Evolutionary conservation across 208 protist genomes (phyloP).

Genomic region (Acanthamoeba lenticulata): DNA sequence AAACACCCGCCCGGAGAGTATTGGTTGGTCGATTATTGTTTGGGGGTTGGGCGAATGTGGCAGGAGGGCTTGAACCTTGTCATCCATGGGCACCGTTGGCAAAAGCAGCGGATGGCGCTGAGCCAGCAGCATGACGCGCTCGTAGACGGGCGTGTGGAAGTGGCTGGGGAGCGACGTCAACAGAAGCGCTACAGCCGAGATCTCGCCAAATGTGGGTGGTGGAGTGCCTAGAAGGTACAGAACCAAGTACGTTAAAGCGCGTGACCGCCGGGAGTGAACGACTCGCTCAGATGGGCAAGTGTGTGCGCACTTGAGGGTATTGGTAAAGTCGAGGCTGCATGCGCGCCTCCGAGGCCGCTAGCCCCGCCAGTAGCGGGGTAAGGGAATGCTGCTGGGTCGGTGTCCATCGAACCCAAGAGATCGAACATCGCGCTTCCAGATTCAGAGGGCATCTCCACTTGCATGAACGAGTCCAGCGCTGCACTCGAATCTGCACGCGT

Average conservation of each 20-base stretch:
- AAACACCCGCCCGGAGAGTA: not conserved
- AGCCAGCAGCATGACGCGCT: not conserved
- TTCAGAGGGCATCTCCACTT: not conserved
- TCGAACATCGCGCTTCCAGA: not conserved
- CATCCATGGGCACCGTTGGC: not conserved
- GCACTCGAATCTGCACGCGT: not conserved
- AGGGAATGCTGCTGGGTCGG: not conserved
- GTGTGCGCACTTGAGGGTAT: no score
- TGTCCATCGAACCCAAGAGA: not conserved
- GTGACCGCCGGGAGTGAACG: not conserved
- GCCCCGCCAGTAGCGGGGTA: not conserved
- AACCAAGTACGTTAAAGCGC: not conserved
- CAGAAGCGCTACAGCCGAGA: not conserved
- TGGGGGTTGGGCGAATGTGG: no score
- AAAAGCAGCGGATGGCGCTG: not conserved
- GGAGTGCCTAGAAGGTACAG: not conserved
- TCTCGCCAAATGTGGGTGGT: not conserved
- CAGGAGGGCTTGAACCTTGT: not conserved
- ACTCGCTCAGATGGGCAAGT: no score
- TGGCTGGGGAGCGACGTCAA: not conserved
- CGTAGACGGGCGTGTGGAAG: slow-evolving; percentile 44
- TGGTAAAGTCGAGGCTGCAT: no score
- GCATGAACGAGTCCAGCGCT: not conserved
- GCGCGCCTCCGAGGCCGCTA: no score
- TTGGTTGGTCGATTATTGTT: no score